phyloP scores from a whole-genome alignment of 2,329 filamentous ascomycete genomes.

The Colletotrichum phormii region DNA sequence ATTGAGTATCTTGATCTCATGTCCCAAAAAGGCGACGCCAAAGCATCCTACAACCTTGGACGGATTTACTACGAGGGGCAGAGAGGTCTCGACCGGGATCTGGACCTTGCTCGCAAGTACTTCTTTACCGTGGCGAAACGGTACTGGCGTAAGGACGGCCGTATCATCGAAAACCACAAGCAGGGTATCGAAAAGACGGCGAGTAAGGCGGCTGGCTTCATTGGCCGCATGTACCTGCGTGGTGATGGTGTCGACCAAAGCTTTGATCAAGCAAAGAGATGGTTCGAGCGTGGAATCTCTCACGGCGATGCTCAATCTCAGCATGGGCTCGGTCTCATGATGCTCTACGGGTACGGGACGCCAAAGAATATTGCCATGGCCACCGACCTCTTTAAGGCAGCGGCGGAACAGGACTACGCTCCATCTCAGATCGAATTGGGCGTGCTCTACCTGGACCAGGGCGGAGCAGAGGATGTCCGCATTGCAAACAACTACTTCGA shows the following conservation, averaged over 20 bases:
- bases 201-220: constrained; percentile 85
- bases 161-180: constrained; percentile 75
- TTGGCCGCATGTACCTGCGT: constrained; percentile 89
- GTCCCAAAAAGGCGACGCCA: constrained; percentile 89
- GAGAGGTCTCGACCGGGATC: constrained; percentile 77
- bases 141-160: constrained; percentile 87
- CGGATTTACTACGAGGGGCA: constrained; percentile 91
- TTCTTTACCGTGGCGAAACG: constrained; percentile 83
- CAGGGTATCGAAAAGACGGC: constrained; percentile 81
- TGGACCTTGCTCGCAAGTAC: constrained; percentile 80
- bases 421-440: constrained; percentile 87
- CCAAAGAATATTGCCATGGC: constrained; percentile 77
- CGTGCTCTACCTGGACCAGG: constrained; percentile 87
- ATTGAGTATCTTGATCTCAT: constrained; percentile 94
- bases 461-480: constrained; percentile 74
- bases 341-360: constrained; percentile 79
- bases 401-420: constrained; percentile 84
- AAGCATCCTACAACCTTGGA: constrained; percentile 87
- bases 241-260: constrained; percentile 87
- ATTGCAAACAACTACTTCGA: constrained; percentile 90
- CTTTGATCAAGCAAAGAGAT: constrained; percentile 79
- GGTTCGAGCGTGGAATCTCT: constrained; percentile 84
- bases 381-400: constrained; percentile 79
- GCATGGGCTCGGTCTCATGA: constrained; percentile 86
- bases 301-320: constrained; percentile 86